phyloP scores from a whole-genome alignment of 169 alveolate species.

The Babesia ovata region DNA sequence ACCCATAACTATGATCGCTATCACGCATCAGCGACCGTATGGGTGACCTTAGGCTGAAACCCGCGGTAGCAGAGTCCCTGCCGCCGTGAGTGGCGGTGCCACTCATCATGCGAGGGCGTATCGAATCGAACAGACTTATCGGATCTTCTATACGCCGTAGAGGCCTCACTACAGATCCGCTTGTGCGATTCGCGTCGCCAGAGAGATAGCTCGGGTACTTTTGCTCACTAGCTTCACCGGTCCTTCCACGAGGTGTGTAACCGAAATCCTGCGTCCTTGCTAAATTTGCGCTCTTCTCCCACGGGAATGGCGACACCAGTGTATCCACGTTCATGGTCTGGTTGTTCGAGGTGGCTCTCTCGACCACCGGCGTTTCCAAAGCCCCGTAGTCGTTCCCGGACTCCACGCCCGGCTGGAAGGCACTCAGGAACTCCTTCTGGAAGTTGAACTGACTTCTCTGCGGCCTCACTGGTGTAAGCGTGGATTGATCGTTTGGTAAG shows the following conservation, averaged over 20 bases:
- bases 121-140: slow-evolving; percentile 13
- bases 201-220: slow-evolving; percentile 36
- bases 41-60: slow-evolving; percentile 30
- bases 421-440: slow-evolving; percentile 47
- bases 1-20: slow-evolving; percentile 31
- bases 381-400: slow-evolving; percentile 54
- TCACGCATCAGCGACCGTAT: slow-evolving; percentile 55
- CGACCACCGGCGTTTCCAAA: slow-evolving; percentile 55
- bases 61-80: neutral
- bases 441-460: slow-evolving; percentile 9
- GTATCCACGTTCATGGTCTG: slow-evolving; percentile 11
- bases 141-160: neutral
- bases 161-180: neutral
- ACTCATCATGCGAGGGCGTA: slow-evolving; percentile 2
- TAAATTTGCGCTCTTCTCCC: slow-evolving; percentile 39
- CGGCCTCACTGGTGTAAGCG: neutral
- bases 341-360: slow-evolving; percentile 2
- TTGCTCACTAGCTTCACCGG: slow-evolving; percentile 1
- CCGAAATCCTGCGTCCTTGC: neutral
- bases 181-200: neutral
- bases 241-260: slow-evolving; percentile 2
- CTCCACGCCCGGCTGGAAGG: slow-evolving; percentile 63
- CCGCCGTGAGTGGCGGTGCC: neutral
- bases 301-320: slow-evolving; percentile 61
- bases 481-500: neutral